These are phyloP conservation scores for Colletotrichum musicola DNA, from an alignment of 2,329 filamentous ascomycete species.

Conservation along the genomic window DNA sequence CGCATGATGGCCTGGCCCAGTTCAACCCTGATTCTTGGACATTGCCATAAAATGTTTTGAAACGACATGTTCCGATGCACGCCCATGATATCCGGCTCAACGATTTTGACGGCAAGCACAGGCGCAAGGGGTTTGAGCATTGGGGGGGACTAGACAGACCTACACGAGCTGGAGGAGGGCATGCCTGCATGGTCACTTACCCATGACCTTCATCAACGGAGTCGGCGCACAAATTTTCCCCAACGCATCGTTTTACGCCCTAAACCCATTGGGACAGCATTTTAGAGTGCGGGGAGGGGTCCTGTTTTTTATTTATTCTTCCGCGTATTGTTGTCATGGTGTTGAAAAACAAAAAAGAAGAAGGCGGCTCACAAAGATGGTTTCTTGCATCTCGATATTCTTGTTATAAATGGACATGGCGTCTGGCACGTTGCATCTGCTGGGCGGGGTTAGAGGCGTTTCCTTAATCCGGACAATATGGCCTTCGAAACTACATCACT, in stretches of 20 bases:
- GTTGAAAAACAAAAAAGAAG: conserved; percentile 33
- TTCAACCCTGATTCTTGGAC: conserved; percentile 36
- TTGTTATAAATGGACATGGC: conserved; percentile 23
- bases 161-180: conserved; percentile 7
- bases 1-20: conserved; percentile 43
- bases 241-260: neutral
- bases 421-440: conserved; percentile 30
- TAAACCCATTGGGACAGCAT: neutral
- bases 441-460: conserved; percentile 21
- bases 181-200: neutral
- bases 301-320: conserved; percentile 2
- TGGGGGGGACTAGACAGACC: conserved; percentile 8
- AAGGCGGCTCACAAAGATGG: conserved; percentile 30
- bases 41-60: conserved; percentile 29
- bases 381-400: conserved; percentile 33
- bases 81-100: conserved; percentile 32
- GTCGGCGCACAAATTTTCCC: conserved; percentile 23
- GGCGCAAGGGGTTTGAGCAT: conserved; percentile 36
- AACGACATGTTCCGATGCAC: conserved; percentile 22
- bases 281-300: neutral
- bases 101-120: conserved; percentile 36
- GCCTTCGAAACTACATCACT: conserved; percentile 1
- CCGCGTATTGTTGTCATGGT: conserved; percentile 8
- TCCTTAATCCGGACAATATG: conserved; percentile 23
- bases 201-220: conserved; percentile 15